Conservation (phyloP, 768 basidiomycete genomes). For the Mycena olivaceomarginata region DNA sequence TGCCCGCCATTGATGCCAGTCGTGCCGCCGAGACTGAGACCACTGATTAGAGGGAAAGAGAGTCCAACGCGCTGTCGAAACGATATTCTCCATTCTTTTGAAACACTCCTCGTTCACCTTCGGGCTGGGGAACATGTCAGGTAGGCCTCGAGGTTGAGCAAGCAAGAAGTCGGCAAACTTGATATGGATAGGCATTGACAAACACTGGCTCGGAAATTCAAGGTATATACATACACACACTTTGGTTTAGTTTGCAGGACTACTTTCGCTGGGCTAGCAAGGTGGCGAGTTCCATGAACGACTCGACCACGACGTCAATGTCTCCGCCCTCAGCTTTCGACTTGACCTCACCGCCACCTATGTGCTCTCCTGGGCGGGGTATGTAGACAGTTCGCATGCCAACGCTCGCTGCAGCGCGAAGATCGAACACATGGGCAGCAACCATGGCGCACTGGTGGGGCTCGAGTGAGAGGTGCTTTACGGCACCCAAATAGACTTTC, state of each 20-base stretch:
- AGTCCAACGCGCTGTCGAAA: slow-evolving; percentile 38
- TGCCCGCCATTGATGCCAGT: slow-evolving; percentile 53
- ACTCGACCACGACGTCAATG: slow-evolving; percentile 73
- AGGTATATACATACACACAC: not conserved
- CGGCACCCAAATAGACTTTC: slow-evolving; percentile 69
- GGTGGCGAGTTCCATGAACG: slow-evolving; percentile 69
- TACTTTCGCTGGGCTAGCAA: slow-evolving; percentile 8
- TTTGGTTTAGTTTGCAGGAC: not conserved
- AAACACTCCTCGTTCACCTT: too few species aligned
- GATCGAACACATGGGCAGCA: slow-evolving; percentile 76
- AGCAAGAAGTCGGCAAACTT: too few species aligned
- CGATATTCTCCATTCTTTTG: not conserved
- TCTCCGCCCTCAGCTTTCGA: slow-evolving; percentile 73
- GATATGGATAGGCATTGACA: too few species aligned
- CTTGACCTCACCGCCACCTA: slow-evolving; percentile 52
- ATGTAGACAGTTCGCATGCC: slow-evolving; percentile 80
- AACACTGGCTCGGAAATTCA: too few species aligned
- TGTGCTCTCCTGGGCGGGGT: slow-evolving; percentile 69
- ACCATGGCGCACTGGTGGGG: slow-evolving; percentile 78
- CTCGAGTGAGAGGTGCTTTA: slow-evolving; percentile 68
- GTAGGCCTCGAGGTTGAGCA: too few species aligned
- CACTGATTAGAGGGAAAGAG: slow-evolving; percentile 46
- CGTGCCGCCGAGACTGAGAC: slow-evolving; percentile 52
- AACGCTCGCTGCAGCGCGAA: slow-evolving; percentile 68
- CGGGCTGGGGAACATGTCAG: too few species aligned